Evolutionary conservation across 208 protist genomes (phyloP), one percentile per base, ranked within the genome.

Genomic region (Leishmania tarentolae): DNA sequence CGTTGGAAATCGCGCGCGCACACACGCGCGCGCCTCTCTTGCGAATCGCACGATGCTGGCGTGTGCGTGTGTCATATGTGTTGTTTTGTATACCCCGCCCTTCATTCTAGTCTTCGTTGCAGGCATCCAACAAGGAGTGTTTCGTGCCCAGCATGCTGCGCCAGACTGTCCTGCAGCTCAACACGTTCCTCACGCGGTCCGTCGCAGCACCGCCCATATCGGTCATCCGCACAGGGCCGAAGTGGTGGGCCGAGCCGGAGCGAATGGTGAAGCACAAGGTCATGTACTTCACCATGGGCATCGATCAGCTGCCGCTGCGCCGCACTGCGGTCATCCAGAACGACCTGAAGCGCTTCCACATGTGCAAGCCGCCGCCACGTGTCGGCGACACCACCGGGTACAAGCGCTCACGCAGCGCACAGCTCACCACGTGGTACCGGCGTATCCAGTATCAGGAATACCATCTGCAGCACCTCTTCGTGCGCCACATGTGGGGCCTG

Each of bases 391-490:
- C 92, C 52, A 97, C 94, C 31, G 94, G 94, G 13, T 97, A 95
- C 90, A 96, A 96, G 77, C 91, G 92, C 31, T 88, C 91, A 0
- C 90, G 94, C 42, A 82, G 86, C 37, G 88, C 88, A 53, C 94
- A 97, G 87, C 68, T 97, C 61, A 90, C 83, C 40, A 96, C 93
- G 69, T 97, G 94, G 94, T 95, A 97, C 79, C 88, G 92, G 40
- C 91, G 94, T 56, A 96, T 96, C 80, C 93, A 96, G 85, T 97
- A 97, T 84, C 94, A 97, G 88, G 94, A 97, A 85, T 97, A 95
- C 83, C 87, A 96, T 78, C 79, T 97, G 75, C 94, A 97, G 87
- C 94, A 97, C 81, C 86, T 97, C 74, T 97, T 96, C 80, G 94
- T 93, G 63, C 91, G 93, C 0, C 93, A 96, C 88, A 91, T 91